Evolutionary conservation across 1,284 basidiomycete genomes (phyloP), one percentile per base, ranked within the genome.

Genomic region (Tausonia pullulans): DNA sequence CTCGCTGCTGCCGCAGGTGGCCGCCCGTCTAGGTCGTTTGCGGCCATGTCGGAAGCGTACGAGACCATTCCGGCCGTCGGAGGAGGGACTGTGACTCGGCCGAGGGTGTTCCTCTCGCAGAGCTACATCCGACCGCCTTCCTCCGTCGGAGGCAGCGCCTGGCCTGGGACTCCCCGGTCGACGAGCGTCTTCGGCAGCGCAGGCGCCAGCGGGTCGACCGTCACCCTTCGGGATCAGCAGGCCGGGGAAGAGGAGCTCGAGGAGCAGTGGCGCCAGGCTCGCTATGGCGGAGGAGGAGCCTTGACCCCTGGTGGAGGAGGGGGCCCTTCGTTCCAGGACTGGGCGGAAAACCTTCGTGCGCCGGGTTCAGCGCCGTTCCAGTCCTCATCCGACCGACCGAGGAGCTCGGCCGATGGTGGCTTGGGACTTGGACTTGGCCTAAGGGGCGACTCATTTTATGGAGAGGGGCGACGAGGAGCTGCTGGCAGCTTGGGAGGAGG

Each of bases 101-200:
- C 88, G 0, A 77, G 88, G 4, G 80, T 90, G 39, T 83, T 83
- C 67, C 87, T 89, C 71, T 83, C 85, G 0, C 87, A 88, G 69
- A 84, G 84, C 5, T 80, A 81, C 70, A 83, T 86, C 68, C 72
- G 79, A 50, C 73, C 79, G 3, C 79, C 81, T 16, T 72, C 76
- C 1, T 27, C 27, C 27, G 27, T 27, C 27, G 27, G 27, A 27
- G 69, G 71, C 1, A 39, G 41, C 41, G 75, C 73, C 4, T 72
- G 71, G 13, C 67, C 67, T n/a, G 68, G 70, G 59, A 63, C 71
- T 1, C 27, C 27, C 27, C 27, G 27, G 27, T 16, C 55, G 62
- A 52, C 14, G 68, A 67, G 64, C 69, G 74, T 75, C 0, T 69
- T 71, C 0, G 72, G 70, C 7, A 75, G 73, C 9, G 71, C 71